phyloP scores from a whole-genome alignment of 495 filamentous ascomycete species.

The Acidiella bohemica region DNA sequence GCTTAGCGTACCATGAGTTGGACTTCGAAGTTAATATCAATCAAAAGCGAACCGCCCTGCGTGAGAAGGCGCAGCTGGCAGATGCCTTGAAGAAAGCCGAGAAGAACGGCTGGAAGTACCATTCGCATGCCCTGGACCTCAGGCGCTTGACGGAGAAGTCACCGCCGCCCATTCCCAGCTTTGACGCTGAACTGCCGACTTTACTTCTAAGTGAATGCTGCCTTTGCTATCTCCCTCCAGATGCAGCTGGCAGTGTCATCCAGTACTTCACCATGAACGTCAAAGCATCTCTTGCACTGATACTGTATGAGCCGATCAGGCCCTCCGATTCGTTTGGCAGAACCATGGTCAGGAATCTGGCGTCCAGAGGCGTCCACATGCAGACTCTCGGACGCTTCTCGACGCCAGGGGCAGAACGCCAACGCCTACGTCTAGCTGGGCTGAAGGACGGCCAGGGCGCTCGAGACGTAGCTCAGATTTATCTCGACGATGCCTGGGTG shows the following conservation, averaged over 20 bases:
- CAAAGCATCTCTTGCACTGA: conserved; percentile 40
- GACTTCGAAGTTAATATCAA: conserved; percentile 61
- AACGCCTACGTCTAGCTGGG: conserved; percentile 50
- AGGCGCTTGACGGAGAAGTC: conserved; percentile 38
- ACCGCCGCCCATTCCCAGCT: conserved; percentile 22
- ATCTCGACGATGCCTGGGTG: conserved; percentile 52
- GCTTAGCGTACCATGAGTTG: conserved; percentile 81
- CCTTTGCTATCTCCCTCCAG: conserved; percentile 65
- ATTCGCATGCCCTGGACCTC: conserved; percentile 72
- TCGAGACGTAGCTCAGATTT: conserved; percentile 59
- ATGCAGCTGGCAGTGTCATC: conserved; percentile 49
- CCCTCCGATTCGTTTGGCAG: conserved; percentile 74
- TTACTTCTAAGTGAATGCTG: conserved; percentile 88
- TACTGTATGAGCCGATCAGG: conserved; percentile 82
- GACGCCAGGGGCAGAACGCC: conserved; percentile 48
- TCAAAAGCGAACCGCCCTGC: conserved; percentile 7
- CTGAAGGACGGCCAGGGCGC: conserved; percentile 42
- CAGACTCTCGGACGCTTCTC: conserved; percentile 66
- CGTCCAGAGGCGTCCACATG: conserved; percentile 67
- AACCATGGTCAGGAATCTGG: conserved; percentile 85
- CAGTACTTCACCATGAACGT: conserved; percentile 47
- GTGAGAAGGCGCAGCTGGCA: neutral
- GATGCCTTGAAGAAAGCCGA: conserved; percentile 6
- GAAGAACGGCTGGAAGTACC: conserved; percentile 36
- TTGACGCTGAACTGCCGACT: conserved; percentile 48